Evolutionary conservation across 345 rosid genomes (phyloP), one percentile per base, ranked within the genome.

Genomic region (Arabidopsis suecica): DNA sequence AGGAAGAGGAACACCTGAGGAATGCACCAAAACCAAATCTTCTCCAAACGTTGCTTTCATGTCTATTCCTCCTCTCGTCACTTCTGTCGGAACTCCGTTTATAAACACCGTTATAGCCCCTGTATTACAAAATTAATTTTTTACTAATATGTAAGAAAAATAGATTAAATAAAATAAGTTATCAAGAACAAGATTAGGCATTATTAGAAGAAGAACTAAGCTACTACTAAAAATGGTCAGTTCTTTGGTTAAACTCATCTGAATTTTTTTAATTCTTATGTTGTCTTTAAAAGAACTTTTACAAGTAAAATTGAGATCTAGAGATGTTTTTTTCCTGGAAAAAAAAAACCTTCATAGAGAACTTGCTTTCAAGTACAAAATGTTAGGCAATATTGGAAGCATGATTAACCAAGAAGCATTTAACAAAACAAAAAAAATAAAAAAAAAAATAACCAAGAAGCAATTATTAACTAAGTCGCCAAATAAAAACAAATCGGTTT

Each of bases 21-120:
- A 85, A 72, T 95, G 89, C 47, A 95, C 84, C 84, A 95, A 73
- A 37, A 85, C 38, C 37, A 84, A 74, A 82, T 88, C 96, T 79
- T 88, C 80, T 37, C 97, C 98, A 77, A 90, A 88, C 84, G 86
- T 82, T 54, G 90, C 77, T 80, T 81, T 95, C 84, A 86, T 73
- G 87, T 92, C 93, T 14, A 95, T 68, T 53, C 89, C 84, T 41
- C 97, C 98, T 49, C 89, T 86, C 48, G 90, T 83, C 50, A 95
- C 83, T 82, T 90, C 96, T 47, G 97, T 90, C 41, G 88, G 81
- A 18, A 90, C 84, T 62, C 99, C 97, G 75, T 95, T 95, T 66
- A 95, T 89, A 74, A 89, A 88, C 32, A 89, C 93, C 71, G 94
- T 87, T 77, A 89, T 83, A 37, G 73, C 77, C 71, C 93, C 98